Conservation (phyloP, 2,329 filamentous ascomycete species). For the Exophiala sp. region DNA sequence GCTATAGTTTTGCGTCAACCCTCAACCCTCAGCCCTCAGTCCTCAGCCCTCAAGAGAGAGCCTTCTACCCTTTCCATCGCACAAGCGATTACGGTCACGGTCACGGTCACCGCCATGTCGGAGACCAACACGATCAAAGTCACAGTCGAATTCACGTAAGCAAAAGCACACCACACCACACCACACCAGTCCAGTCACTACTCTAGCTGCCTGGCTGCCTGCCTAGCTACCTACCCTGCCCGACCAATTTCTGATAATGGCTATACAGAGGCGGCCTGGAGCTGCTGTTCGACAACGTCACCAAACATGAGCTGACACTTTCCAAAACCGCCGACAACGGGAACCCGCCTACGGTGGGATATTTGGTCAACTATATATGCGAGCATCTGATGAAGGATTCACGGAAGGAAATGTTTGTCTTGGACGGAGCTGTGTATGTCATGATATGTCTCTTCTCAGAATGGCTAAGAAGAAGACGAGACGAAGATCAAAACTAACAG, state of each 20-base stretch:
- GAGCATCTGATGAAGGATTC: conserved; percentile 76
- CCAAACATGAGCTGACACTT: conserved; percentile 63
- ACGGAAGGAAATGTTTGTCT: conserved; percentile 80
- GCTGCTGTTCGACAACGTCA: conserved; percentile 81
- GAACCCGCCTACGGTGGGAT: conserved; percentile 61
- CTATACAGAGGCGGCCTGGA: conserved; percentile 74
- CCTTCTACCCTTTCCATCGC: no score
- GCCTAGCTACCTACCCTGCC: no score
- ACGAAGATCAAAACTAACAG: not conserved
- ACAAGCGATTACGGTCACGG: no score
- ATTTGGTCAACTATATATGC: conserved; percentile 73
- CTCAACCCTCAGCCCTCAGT: no score
- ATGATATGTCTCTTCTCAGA: not conserved
- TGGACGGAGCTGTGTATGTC: conserved; percentile 80
- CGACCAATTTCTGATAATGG: no score
- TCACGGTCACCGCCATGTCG: no score
- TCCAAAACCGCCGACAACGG: conserved; percentile 51
- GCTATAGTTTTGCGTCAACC: no score
- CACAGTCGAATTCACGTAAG: conserved; percentile 68
- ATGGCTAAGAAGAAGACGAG: no score
- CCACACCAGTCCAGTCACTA: not conserved
- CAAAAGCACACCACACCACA: no score
- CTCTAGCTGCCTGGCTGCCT: conserved; percentile 3
- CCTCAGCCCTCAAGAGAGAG: no score
- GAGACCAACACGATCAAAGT: conserved; percentile 47